Evolutionary conservation across 2,329 filamentous ascomycete genomes (phyloP), one percentile per base, ranked within the genome.

Genomic region (Dothistroma pini): DNA sequence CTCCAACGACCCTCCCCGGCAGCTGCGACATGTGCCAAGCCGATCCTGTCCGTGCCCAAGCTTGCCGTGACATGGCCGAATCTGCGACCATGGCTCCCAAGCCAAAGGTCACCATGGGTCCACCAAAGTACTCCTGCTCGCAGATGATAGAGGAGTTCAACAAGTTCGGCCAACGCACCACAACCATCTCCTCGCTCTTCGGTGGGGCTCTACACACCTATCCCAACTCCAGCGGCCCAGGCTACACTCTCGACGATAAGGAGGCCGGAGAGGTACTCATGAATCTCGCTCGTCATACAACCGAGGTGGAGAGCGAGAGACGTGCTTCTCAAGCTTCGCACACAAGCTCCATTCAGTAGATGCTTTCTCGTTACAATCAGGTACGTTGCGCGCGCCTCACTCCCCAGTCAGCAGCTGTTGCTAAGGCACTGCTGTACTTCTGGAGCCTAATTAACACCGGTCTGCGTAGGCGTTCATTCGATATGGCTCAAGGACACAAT

Each of bases 11-110:
- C 11, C 58, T 62, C 9, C 69, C 71, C 16, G 71, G 71, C n/a
- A 67, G 62, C 54, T 73, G 71, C 59, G 69, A 68, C 34, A 63
- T 59, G 48, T 73, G 71, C 50, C 66, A 56, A 9, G 48, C 51
- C 19, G 70, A 73, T 44, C 70, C 70, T 21, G 62, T 47, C 11
- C 66, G 69, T 34, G 70, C 69, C 19, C 61, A 64, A 44, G 67
- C 66, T 9, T 72, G 71, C 56, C 59, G 64, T 31, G 65, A 67
- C 48, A 63, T 70, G 60, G 68, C 68, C 32, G 56, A 29, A 16
- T 49, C 57, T n/a, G 58, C 61, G 11, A 58, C 31, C 31, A 58
- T 58, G 52, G 48, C 60, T 57, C 53, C 58, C 44, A 56, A 29
- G 49, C 35, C 44, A 19, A 29, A 25, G 21, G 54, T 31, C 19